Evolutionary conservation across 768 basidiomycete species (phyloP), one percentile per base, ranked within the genome.

Genomic region (Rhodocollybia butyracea): DNA sequence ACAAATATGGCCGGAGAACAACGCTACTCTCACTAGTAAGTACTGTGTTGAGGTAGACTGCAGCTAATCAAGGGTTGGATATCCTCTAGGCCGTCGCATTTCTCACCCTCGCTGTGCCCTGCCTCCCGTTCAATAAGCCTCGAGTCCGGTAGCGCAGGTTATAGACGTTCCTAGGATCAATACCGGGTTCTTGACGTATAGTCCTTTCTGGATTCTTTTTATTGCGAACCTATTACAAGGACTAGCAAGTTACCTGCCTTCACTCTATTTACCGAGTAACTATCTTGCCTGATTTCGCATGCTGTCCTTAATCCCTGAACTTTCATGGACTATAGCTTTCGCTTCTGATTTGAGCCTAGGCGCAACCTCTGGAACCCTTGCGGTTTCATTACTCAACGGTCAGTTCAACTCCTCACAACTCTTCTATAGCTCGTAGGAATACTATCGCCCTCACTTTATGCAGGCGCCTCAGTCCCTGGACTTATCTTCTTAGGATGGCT

Each of bases 311-410:
- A 12, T 30, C 11, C n/a, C 46, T 34, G 30, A 55, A 5, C 13
- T 27, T 34, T n/a, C n/a, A n/a, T n/a, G n/a, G 6, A 29, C 15
- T 21, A 3, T 27, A 57, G 55, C 55, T 2, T 57, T 57, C 29
- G 55, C 55, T 6, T 29, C 55, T 11, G 55, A 57, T 40, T 38
- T 57, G 7, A 57, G 51, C n/a, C n/a, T 51, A 12, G 11, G 31
- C 39, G 7, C 36, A 19, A 42, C 47, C 15, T 30, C 47, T 17
- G 55, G 55, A 15, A 57, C 55, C 15, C 32, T 57, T 40, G 55
- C 55, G 29, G 15, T 57, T 15, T 57, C 55, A 12, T 30, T 57
- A 13, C 40, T 57, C 47, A 57, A 57, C 24, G 55, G 55, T 57
- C 8, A 21, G 2, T 36, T 13, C 22, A 5, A 15, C n/a, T n/a